Evolutionary conservation across 257 asterid genomes (phyloP).

Genomic region (Mitragyna speciosa): DNA sequence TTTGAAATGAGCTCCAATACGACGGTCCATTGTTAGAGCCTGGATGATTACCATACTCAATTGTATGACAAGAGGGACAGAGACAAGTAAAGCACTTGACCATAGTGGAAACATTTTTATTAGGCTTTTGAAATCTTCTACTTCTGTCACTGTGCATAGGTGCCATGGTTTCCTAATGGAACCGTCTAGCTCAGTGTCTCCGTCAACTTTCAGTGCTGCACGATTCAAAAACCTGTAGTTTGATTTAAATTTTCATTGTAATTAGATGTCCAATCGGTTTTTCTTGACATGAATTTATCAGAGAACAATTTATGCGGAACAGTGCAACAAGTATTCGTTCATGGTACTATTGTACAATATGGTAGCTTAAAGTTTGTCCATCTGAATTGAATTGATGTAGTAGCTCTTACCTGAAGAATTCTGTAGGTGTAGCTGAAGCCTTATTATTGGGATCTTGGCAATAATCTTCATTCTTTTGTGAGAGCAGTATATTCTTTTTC

Average conservation of each 20-base stretch:
- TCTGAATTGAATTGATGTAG: not conserved
- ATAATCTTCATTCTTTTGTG: constrained; percentile 42
- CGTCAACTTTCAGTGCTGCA: constrained; percentile 49
- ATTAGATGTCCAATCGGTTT: not conserved
- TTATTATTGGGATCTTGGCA: constrained; percentile 25
- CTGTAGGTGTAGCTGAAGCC: constrained; percentile 17
- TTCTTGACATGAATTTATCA: too few relatives aligned
- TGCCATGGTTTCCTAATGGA: constrained; percentile 36
- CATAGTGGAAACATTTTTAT: constrained; percentile 57
- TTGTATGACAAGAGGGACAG: constrained; percentile 65
- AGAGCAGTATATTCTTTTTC: constrained; percentile 40
- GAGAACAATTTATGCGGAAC: not conserved
- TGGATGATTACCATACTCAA: constrained; percentile 53
- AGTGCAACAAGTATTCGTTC: constrained; percentile 14
- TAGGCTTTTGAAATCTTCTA: constrained; percentile 59
- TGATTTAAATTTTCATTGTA: not conserved
- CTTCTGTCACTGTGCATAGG: constrained; percentile 49
- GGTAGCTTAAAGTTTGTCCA: constrained; percentile 7
- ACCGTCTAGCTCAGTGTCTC: constrained; percentile 24
- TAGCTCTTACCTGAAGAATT: constrained; percentile 25
- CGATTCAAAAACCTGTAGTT: constrained; percentile 55
- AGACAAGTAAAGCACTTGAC: constrained; percentile 57
- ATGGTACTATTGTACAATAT: too few relatives aligned
- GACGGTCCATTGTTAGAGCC: constrained; percentile 68
- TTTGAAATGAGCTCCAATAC: constrained; percentile 40